Percentiles rank a stretch among this genome's conserved stretches.
These are phyloP conservation scores for Dactylellina leptospora DNA, from an alignment of 2,329 filamentous ascomycete genomes.

Conservation along the genomic window DNA sequence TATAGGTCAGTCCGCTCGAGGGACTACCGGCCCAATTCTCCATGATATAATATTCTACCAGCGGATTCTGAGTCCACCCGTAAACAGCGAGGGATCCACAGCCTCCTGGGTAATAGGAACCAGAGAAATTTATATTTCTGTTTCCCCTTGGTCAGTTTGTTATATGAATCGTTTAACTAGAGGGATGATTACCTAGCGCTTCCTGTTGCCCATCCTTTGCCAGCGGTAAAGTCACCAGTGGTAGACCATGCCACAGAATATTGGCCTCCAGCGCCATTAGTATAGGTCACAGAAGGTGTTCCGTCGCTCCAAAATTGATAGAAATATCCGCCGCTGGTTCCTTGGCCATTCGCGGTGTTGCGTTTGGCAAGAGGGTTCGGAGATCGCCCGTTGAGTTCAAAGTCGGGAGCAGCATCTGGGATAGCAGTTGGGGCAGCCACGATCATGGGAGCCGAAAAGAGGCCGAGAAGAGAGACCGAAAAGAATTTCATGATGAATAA, in stretches of 20 bases:
- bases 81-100: conserved; percentile 69
- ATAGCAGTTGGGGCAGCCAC: no score
- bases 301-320: conserved; percentile 63
- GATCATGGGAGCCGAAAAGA: no score
- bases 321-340: conserved; percentile 63
- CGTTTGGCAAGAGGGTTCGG: conserved; percentile 8
- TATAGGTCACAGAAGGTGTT: conserved; percentile 62
- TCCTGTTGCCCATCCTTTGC: conserved; percentile 69
- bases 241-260: conserved; percentile 64
- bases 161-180: not conserved
- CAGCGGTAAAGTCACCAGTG: conserved; percentile 67
- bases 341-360: conserved; percentile 56
- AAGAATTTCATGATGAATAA: no score
- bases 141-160: conserved; percentile 10
- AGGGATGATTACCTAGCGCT: conserved; percentile 61
- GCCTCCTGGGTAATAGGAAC: conserved; percentile 63
- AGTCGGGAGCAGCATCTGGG: no score
- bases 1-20: conserved; percentile 63
- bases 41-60: conserved; percentile 70
- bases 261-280: conserved; percentile 62
- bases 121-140: conserved; percentile 66
- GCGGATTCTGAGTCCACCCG: conserved; percentile 67
- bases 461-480: no score
- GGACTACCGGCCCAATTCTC: conserved; percentile 65
- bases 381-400: no score